phyloP scores from a whole-genome alignment of 805 yeast genomes.

The Blastobotrys attinorum region DNA sequence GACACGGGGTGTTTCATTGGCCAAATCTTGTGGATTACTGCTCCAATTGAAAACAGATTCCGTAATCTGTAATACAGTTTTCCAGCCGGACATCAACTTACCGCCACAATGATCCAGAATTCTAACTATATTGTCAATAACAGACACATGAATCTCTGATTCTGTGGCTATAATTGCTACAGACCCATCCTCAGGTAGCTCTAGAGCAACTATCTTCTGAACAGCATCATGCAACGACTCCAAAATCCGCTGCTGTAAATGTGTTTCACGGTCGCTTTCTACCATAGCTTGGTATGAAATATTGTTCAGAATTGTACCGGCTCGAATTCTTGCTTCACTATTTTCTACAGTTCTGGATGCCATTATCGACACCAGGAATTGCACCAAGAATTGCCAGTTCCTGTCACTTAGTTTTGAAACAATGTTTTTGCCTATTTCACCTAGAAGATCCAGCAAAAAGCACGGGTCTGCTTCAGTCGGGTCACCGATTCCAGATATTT shows the following conservation, averaged over 20 bases:
- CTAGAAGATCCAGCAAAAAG: conserved; percentile 47
- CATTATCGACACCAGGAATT: conserved; percentile 40
- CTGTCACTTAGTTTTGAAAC: conserved; percentile 25
- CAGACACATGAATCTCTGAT: conserved; percentile 56
- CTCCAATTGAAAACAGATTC: conserved; percentile 21
- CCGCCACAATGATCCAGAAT: conserved; percentile 76
- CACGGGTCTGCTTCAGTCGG: conserved; percentile 13
- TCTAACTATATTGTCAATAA: conserved; percentile 56
- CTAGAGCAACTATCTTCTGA: conserved; percentile 11
- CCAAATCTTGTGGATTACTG: conserved; percentile 21
- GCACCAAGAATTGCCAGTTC: conserved; percentile 43
- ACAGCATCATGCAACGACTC: conserved; percentile 40
- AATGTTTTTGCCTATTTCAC: conserved; percentile 42
- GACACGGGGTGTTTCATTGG: conserved; percentile 32
- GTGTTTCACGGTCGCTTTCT: conserved; percentile 14
- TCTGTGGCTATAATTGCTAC: conserved; percentile 33
- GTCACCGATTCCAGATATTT: neutral
- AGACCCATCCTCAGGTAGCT: conserved; percentile 11
- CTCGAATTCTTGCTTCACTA: conserved; percentile 39
- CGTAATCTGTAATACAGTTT: conserved; percentile 51
- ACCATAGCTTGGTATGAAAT: conserved; percentile 30
- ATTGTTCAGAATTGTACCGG: conserved; percentile 45
- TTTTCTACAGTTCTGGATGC: conserved; percentile 36
- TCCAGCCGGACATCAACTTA: conserved; percentile 61
- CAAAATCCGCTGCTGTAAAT: conserved; percentile 33